Conservation (phyloP, 208 protist species). For the Trichomonas gallinae region DNA sequence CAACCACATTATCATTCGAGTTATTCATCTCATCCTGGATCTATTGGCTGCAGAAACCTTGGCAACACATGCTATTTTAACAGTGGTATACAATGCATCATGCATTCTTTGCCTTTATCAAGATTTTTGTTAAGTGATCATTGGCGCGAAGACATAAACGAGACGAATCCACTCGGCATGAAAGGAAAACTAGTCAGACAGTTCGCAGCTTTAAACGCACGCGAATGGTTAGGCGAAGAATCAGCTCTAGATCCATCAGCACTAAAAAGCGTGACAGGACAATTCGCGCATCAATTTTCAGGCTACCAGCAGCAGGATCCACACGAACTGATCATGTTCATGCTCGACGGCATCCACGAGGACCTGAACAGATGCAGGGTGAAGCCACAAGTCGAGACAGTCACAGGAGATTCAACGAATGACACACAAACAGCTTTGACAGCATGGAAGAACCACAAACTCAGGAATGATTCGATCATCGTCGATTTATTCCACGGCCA, state of each 20-base stretch:
- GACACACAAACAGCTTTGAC: not conserved
- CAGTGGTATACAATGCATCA: constrained; percentile 70
- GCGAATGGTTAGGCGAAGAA: not conserved
- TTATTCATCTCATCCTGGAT: constrained; percentile 24
- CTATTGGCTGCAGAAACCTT: constrained; percentile 65
- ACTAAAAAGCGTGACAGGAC: constrained; percentile 36
- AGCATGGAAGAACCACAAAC: not conserved
- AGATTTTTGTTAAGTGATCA: not conserved
- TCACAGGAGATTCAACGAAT: not conserved
- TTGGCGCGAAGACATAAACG: not conserved
- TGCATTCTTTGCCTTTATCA: constrained; percentile 61
- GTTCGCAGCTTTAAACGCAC: constrained; percentile 5
- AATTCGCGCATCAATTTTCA: constrained; percentile 27
- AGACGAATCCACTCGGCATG: not conserved
- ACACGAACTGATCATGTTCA: constrained; percentile 46
- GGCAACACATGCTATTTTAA: constrained; percentile 96
- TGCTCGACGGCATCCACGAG: constrained; percentile 66
- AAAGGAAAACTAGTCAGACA: not conserved
- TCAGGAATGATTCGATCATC: not conserved
- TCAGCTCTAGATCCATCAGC: constrained; percentile 15
- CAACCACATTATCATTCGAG: not conserved
- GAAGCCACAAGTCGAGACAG: not conserved
- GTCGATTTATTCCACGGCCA: not conserved
- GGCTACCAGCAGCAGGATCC: constrained; percentile 37
- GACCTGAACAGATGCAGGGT: constrained; percentile 55